Percentiles rank a stretch among this genome's conserved stretches.
These are phyloP conservation scores for Veloboletus limbatus DNA, from an alignment of 1,284 basidiomycete genomes.

Conservation along the genomic window DNA sequence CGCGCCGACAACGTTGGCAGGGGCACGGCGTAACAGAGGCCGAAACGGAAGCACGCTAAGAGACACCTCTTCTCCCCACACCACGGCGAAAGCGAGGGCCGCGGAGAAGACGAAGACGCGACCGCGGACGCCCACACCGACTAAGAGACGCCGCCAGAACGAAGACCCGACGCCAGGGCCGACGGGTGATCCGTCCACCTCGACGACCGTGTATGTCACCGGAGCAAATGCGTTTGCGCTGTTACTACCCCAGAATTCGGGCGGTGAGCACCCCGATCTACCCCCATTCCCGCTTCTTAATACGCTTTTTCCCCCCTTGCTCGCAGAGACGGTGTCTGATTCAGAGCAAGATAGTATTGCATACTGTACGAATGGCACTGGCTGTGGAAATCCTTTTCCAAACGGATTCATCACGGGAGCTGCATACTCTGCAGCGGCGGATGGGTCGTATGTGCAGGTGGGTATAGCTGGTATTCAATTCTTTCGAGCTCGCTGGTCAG, in stretches of 20 bases:
- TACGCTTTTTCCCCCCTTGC: background rate
- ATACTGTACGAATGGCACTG: conserved; percentile 37
- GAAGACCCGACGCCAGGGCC: conserved; percentile 45
- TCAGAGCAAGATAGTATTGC: conserved; percentile 42
- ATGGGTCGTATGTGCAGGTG: conserved; percentile 47
- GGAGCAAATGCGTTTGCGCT: conserved; percentile 39
- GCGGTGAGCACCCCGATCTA: conserved; percentile 35
- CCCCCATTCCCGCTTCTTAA: too few relatives aligned
- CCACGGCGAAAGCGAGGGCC: background rate
- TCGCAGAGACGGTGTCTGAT: conserved; percentile 41
- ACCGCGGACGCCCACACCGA: conserved; percentile 14
- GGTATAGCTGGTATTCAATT: too few relatives aligned
- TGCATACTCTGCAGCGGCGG: conserved; percentile 35
- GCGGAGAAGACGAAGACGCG: background rate
- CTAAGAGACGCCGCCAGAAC: conserved; percentile 27
- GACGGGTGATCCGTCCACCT: conserved; percentile 38
- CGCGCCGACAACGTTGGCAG: too few relatives aligned
- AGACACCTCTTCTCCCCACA: background rate
- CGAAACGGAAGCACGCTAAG: background rate
- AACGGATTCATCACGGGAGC: conserved; percentile 44
- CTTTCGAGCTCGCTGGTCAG: too few relatives aligned
- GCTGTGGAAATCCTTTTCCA: conserved; percentile 34
- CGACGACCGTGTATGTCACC: conserved; percentile 42
- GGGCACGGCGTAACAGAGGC: background rate
- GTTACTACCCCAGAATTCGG: conserved; percentile 37